phyloP scores from a whole-genome alignment of 2,329 filamentous ascomycete species.

The Fusarium sp. region DNA sequence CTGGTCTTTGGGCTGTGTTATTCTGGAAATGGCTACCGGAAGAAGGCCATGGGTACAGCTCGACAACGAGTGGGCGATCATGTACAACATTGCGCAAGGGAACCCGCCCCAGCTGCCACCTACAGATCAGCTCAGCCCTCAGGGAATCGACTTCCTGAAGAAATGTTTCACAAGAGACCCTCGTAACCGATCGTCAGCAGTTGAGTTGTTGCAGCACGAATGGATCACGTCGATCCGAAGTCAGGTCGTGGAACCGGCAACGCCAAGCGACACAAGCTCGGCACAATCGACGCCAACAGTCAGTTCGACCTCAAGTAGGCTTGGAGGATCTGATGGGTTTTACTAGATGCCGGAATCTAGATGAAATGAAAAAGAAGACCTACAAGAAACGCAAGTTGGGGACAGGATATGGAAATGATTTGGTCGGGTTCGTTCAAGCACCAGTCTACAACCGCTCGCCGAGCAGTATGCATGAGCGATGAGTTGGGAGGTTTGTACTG shows the following conservation, averaged over 20 bases:
- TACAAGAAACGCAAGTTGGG: background rate
- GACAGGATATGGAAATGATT: conserved; percentile 8
- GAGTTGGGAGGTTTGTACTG: conserved; percentile 40
- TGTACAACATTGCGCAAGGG: conserved; percentile 99
- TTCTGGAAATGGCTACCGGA: conserved; percentile 97
- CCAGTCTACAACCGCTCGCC: conserved; percentile 27
- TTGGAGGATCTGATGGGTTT: conserved; percentile 45
- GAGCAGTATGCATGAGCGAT: conserved; percentile 35
- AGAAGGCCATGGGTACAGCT: conserved; percentile 92
- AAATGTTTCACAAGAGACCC: conserved; percentile 90
- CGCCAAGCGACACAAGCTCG: conserved; percentile 65
- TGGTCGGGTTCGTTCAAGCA: conserved; percentile 28
- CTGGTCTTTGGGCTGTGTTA: conserved; percentile 96
- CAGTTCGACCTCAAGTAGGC: conserved; percentile 43
- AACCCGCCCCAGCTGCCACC: conserved; percentile 88
- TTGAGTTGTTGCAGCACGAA: conserved; percentile 91
- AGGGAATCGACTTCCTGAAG: conserved; percentile 87
- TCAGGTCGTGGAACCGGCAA: conserved; percentile 71
- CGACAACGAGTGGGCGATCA: conserved; percentile 99
- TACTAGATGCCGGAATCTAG: conserved; percentile 32
- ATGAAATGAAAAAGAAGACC: background rate
- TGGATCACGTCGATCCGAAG: conserved; percentile 79
- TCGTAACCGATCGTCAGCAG: conserved; percentile 78
- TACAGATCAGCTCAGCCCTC: conserved; percentile 81
- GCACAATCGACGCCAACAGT: conserved; percentile 48